A percentile compares a stretch with the other conserved stretches of the same genome.
Conservation (phyloP, 768 basidiomycete genomes). For the Pleurotus citrinopileatus region DNA sequence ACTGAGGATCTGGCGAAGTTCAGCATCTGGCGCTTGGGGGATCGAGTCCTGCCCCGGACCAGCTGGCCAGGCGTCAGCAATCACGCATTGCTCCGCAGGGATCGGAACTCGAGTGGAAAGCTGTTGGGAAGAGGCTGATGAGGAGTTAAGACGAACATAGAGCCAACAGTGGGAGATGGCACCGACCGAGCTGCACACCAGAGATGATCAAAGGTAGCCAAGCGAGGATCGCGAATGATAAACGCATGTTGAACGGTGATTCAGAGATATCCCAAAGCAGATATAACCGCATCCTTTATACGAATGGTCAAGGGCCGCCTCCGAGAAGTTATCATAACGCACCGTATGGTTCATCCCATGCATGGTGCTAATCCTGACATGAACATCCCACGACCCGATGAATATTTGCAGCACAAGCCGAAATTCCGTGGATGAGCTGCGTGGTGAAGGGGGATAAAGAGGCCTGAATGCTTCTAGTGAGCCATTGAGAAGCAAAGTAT, state of each 20-base stretch:
- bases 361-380: too few species aligned
- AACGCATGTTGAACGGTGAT: background rate
- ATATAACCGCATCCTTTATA: background rate
- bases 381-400: too few species aligned
- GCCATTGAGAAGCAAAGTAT: too few species aligned
- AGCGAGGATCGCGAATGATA: background rate
- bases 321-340: background rate
- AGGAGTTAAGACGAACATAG: background rate
- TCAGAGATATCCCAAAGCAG: background rate
- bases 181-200: background rate
- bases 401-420: too few species aligned
- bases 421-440: too few species aligned
- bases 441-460: too few species aligned
- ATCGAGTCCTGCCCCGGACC: slow-evolving; percentile 42
- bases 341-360: background rate
- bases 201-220: background rate
- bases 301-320: background rate
- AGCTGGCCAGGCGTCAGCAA: slow-evolving; percentile 40
- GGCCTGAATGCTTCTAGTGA: too few species aligned
- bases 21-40: slow-evolving; percentile 40
- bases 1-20: slow-evolving; percentile 44
- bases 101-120: slow-evolving; percentile 6
- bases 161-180: background rate
- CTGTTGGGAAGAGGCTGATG: background rate
- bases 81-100: slow-evolving; percentile 7